Evolutionary conservation across 176 grass and related monocot genomes (phyloP), one percentile per base, ranked within the genome.

Genomic region (Musa troglodytarum): DNA sequence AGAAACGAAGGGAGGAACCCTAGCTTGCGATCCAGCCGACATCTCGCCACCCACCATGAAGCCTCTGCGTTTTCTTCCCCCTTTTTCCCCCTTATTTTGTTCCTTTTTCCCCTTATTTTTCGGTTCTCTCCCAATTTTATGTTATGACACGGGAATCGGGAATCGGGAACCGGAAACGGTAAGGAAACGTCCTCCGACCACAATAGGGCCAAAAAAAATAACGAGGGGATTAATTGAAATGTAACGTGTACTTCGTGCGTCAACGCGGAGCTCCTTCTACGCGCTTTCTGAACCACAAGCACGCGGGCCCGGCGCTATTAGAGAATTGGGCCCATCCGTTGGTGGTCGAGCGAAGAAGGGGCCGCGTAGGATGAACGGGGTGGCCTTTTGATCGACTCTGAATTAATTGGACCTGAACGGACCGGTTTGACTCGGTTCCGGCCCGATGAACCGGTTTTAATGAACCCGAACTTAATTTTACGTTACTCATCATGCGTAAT

Each of bases 1-100:
- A 14, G 34, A 72, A 69, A 69, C n/a, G 53, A 63, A 58, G 15
- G 14, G 23, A 24, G 65, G 71, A 73, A 80, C 78, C 69, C 69
- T 80, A 43, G 68, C 49, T 72, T 28, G 56, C 43, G 69, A 73
- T 62, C 34, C 21, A 20, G 53, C 77, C 77, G 77, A 79, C 77
- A 79, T 22, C 65, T 29, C 53, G 29, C 65, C 55, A 28, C 29
- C 20, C 78, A 1, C 4, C 52, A 8, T 1, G n/a, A 61, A 6
- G 4, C 72, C 15, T 50, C 17, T 21, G 52, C 71, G 23, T 29
- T 55, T 57, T 56, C 72, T 24, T 57, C 21, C 13, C 6, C 13
- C 8, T 50, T 72, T 74, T 57, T 25, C 19, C 11, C 23, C 24
- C 24, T 74, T 57, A 74, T 23, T 74, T 56, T 56, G 22, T 28